Base-by-base conservation (phyloP, 352 stramenopile species). In the Phytophthora pini region DNA sequence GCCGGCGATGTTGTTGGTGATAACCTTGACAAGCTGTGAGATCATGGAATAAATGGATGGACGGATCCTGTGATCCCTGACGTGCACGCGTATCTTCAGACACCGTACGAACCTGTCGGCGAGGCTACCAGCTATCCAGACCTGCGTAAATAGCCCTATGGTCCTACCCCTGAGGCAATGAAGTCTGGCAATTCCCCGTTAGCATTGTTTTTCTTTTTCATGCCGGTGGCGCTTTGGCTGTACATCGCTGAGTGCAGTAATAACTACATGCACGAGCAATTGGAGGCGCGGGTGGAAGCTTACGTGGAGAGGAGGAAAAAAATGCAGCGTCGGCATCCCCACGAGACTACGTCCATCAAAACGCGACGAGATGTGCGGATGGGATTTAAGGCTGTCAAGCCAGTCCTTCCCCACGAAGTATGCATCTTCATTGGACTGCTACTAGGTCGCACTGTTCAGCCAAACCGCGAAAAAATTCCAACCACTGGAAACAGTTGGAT, bases 161-260 rank as follows among this genome's bases (percentile, higher is more conserved):
- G 31, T 1, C 32, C 31, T 20, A 47, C 38, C 27, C 38, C 24
- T 10, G 15, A 49, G 11, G 38, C 36, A 57, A 57, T 57, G 22
- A 48, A 57, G 29, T 47, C 20, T 39, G 54, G 31, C 17, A 32
- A 53, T 61, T 53, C 32, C 17, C 40, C 9, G 9, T 2, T 40
- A 40, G 34, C 34, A 5, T 17, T 61, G 5, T 52, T 53, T 17
- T 53, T 61, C 43, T 52, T 29, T 12, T 61, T 61, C 32, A 48
- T 61, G 32, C 44, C 32, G 0, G 13, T 62, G 0, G 44, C 44
- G 12, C 32, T 54, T 38, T 55, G 24, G 44, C 55, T 55, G 34
- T 45, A 55, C 5, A 54, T 62, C n/a, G 52, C 26, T 1, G 26
- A 47, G 8, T 50, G 34, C 17, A 50, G 45, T n/a, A 56, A 56